Base-by-base conservation (phyloP, 108 stramenopile genomes). In the Cyclotella cryptica region DNA sequence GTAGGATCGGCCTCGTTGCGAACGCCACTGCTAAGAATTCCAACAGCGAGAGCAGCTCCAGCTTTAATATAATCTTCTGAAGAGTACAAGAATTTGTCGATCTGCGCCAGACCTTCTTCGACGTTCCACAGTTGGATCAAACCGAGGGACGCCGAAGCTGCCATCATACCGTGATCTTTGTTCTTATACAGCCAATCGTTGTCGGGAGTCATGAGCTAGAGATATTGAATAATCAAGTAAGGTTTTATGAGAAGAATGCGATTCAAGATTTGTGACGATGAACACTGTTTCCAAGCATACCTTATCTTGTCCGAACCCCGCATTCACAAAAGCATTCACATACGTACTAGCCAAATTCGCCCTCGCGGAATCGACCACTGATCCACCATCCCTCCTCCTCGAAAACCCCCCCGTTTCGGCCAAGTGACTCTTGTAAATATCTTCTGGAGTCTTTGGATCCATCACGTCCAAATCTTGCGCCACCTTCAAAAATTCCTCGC, bases 321-420 rank as follows among this genome's bases (percentile, higher is more conserved):
- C 96, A 87, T 99, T 99, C 28, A 99, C 98, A 77, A 99, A 98
- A 24, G 98, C 99, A 78, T 98, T 99, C 45, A 99, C 98, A 74
- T 97, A 99, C 1, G 98, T 98, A 49, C 96, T 94, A 17, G 99
- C 98, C 72, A 99, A 91, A 81, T 99, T 99, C 10, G 97, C 98
- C 47, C 98, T 91, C 39, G 99, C 99, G 14, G 97, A 98, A 77
- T 99, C 98, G 21, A 99, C 97, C 60, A 91, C 87, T 0, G 84
- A 94, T 7, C 85, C 93, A 46, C 92, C 82, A 14, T 96, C 93
- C 54, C 96, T 81, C 39, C 94, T 80, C 17, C 98, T 77, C 67
- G 85, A 87, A 75, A 97, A 96, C 10, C 97, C 97, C 17, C 90
- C 95, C 30, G 96, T 94, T 81, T 99, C 99, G 15, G 97, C 93